Evolutionary conservation across 768 basidiomycete genomes (phyloP), one percentile per base, ranked within the genome.

Genomic region (Kwoniella newhampshirensis): DNA sequence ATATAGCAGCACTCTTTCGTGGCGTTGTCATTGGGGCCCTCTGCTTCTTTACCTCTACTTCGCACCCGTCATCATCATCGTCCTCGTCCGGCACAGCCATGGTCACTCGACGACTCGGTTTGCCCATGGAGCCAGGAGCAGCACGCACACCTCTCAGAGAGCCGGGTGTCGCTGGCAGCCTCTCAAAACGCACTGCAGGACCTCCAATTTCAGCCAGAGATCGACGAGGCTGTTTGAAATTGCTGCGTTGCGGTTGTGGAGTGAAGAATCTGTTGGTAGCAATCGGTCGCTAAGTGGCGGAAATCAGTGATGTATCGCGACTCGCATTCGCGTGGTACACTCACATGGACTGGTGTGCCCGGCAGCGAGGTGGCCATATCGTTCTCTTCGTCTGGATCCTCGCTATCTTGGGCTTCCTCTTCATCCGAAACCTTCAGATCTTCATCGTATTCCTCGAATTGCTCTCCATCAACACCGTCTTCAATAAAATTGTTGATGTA

Each of bases 241-340:
- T 62, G 5, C 26, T 18, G 6, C 69, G 61, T 23, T 40, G 43
- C 21, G 62, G 58, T 50, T 75, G 73, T 43, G 73, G 73, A 2
- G 73, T 75, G 52, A 60, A 75, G 59, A 71, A 75, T 11, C 55
- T 53, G 37, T 49, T 49, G 6, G 50, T 27, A 4, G 67, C 18
- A 1, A 55, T 11, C 42, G 42, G 51, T 49, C 41, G 37, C 66
- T 62, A 25, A 18, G n/a, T 7, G n/a, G n/a, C n/a, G n/a, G n/a
- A n/a, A n/a, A n/a, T n/a, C n/a, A n/a, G 9, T n/a, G 13, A 41
- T 46, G 1, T 15, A 36, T 21, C 39, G 25, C 30, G 13, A 30
- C 20, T 41, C 36, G 23, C 12, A 23, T 2, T 9, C 4, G 5
- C 4, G 26, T 37, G 12, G 32, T 17, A 37, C 21, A 28, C 56